Base-by-base conservation (phyloP, 768 basidiomycete genomes). In the Tylopilus balloui region DNA sequence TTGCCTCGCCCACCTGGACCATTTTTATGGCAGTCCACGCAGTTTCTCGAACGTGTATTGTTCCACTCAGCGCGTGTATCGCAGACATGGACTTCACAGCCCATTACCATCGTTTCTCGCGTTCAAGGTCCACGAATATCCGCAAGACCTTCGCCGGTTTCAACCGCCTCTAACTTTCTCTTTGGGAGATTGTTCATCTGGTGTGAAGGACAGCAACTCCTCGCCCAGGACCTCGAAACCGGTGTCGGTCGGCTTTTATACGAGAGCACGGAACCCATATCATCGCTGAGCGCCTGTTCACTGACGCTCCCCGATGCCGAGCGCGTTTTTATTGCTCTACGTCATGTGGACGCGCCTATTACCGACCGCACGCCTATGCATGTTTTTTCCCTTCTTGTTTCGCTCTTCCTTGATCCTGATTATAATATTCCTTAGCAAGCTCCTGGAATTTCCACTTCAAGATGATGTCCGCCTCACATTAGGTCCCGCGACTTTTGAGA, bases 161-260 rank as follows among this genome's bases (percentile, higher is more conserved):
- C 60, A 29, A 51, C 53, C 9, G 15, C 60, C 0, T 61, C 43
- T n/a, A 53, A 53, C 32, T 61, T 63, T 52, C 53, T 63, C 40
- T 63, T 56, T 12, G 61, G 60, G 32, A 56, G 61, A 31, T 28
- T 53, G 50, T 55, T 61, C 24, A 53, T 61, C 21, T 63, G 54
- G 60, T 54, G 43, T 23, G 61, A 61, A 45, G 48, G 35, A 7
- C 50, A 50, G 11, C 61, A 59, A 24, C 45, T 62, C 34, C 37
- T 63, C 17, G 51, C 51, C 11, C 51, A 56, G 43, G 51, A 63
- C 32, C 27, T 61, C 35, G 59, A 61, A 31, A 61, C 59, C 0
- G 60, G 60, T 2, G 7, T 21, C 13, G 60, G 60, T 51, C 53
- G 49, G n/a, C 46, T 61, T 19, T 20, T 62, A 17, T 61, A 60